These are phyloP conservation scores for Cyathus striatus DNA, from an alignment of 768 basidiomycete genomes.

Conservation along the genomic window DNA sequence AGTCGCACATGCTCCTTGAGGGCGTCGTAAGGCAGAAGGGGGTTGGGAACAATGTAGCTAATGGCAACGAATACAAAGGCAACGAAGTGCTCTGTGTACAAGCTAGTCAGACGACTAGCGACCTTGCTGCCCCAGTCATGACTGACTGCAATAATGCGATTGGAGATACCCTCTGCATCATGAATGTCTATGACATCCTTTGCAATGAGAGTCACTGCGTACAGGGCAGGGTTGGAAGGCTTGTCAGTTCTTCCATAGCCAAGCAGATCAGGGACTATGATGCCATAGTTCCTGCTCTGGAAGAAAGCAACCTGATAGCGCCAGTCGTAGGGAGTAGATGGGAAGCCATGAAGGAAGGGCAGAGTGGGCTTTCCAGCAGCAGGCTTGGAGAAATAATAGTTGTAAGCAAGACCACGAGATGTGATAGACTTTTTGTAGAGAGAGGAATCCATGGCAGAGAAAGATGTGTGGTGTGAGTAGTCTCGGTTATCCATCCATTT, in stretches of 20 bases:
- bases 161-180: constrained; percentile 24
- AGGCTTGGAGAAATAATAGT: background rate
- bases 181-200: constrained; percentile 38
- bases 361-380: constrained; percentile 18
- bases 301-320: constrained; percentile 32
- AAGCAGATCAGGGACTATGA: constrained; percentile 47
- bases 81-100: constrained; percentile 30
- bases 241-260: constrained; percentile 49
- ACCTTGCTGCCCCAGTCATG: constrained; percentile 40
- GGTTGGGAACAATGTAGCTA: constrained; percentile 24
- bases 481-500: no score
- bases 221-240: constrained; percentile 30
- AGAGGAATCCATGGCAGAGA: background rate
- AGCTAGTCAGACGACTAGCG: constrained; percentile 30
- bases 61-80: constrained; percentile 34
- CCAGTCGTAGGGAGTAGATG: constrained; percentile 36
- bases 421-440: background rate
- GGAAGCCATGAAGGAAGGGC: constrained; percentile 43
- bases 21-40: constrained; percentile 12
- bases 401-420: background rate
- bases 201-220: constrained; percentile 24
- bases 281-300: constrained; percentile 30
- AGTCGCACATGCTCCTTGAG: background rate
- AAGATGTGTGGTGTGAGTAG: no score
- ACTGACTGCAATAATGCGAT: constrained; percentile 29